Conservation (phyloP, 768 basidiomycete species). For the Collybia sordida region DNA sequence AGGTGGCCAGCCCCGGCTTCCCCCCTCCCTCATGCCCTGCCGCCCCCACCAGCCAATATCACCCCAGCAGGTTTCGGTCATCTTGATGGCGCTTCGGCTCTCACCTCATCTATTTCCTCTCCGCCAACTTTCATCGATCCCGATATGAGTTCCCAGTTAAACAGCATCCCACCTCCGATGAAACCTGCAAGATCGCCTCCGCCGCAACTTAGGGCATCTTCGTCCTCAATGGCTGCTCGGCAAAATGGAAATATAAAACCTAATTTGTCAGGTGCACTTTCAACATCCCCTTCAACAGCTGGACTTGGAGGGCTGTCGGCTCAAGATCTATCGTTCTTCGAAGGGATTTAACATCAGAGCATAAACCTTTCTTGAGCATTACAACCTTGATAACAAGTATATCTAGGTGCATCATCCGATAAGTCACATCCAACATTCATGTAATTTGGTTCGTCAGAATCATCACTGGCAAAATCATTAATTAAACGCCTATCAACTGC, state of each 20-base stretch:
- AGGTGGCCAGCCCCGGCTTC: constrained; percentile 39
- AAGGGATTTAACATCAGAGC: constrained; percentile 52
- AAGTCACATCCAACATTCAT: too few species aligned
- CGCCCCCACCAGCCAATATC: constrained; percentile 17
- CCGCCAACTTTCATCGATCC: constrained; percentile 11
- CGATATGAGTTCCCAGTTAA: constrained; percentile 9
- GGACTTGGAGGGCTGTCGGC: constrained; percentile 63
- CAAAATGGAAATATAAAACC: not conserved
- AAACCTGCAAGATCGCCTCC: constrained; percentile 2
- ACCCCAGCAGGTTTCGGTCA: constrained; percentile 18
- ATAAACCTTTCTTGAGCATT: not conserved
- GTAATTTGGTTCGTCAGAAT: too few species aligned
- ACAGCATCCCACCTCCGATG: constrained; percentile 9
- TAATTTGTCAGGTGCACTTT: constrained; percentile 9
- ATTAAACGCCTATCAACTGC: too few species aligned
- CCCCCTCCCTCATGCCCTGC: constrained; percentile 22
- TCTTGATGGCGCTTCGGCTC: constrained; percentile 26
- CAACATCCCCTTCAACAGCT: constrained; percentile 16
- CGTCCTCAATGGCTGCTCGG: constrained; percentile 6
- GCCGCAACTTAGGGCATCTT: constrained; percentile 2
- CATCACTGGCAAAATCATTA: too few species aligned
- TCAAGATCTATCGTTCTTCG: constrained; percentile 87
- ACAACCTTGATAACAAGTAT: not conserved
- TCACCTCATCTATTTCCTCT: constrained; percentile 16
- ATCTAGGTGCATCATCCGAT: not conserved